Conservation (phyloP, 2,329 filamentous ascomycete species). For the Apiospora malaysiana region DNA sequence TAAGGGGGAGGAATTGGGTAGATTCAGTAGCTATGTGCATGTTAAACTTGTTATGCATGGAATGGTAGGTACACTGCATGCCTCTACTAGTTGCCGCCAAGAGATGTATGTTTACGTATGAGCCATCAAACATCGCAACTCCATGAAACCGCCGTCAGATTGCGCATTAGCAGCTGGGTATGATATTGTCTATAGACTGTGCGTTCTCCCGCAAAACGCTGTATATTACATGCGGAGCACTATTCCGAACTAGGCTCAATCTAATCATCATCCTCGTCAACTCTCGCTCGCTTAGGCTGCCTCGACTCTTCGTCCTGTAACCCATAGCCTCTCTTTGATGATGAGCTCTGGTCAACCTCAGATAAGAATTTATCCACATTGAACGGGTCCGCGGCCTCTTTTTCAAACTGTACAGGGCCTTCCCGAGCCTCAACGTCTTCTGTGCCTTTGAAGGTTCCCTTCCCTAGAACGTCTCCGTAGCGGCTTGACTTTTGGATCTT, state of each 20-base stretch:
- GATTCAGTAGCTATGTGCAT: not conserved
- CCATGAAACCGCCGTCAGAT: not conserved
- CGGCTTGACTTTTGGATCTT: constrained; percentile 85
- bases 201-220: not conserved
- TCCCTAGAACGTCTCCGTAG: constrained; percentile 85
- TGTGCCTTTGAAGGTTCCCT: constrained; percentile 89
- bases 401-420: constrained; percentile 96
- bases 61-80: not conserved
- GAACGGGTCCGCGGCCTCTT: constrained; percentile 84
- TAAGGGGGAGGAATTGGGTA: not conserved
- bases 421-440: constrained; percentile 77
- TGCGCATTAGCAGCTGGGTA: constrained; percentile 1
- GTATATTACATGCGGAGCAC: not conserved
- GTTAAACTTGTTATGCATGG: too few relatives aligned
- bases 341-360: constrained; percentile 70
- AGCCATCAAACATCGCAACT: not conserved
- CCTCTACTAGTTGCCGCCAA: not conserved
- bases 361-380: constrained; percentile 93
- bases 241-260: not conserved
- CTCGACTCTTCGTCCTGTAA: constrained; percentile 69
- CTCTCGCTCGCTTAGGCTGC: constrained; percentile 74
- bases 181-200: not conserved
- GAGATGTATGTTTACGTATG: not conserved
- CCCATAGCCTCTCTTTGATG: constrained; percentile 76
- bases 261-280: constrained; percentile 72